Percentiles rank a stretch among this genome's conserved stretches.
phyloP scores from a whole-genome alignment of 129 eudicot genomes.

The Flaveria robusta region DNA sequence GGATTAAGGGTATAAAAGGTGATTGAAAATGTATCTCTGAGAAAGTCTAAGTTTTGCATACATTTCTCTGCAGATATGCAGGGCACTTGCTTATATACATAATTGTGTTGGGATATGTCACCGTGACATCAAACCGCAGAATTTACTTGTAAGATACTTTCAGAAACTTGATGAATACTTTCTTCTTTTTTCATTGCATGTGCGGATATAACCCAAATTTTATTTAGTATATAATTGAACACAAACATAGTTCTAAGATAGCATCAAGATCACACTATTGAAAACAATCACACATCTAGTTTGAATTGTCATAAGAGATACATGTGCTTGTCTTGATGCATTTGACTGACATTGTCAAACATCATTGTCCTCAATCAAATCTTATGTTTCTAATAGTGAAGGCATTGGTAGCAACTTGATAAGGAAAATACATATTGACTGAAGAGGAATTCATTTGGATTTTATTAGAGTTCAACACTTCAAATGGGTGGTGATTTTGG shows the following conservation, averaged over 20 bases:
- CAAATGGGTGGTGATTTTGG: background rate
- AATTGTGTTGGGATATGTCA: slow-evolving; percentile 91
- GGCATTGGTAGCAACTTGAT: background rate
- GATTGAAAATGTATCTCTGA: background rate
- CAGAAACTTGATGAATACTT: slow-evolving; percentile 11
- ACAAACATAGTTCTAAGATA: background rate
- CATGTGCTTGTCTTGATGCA: background rate
- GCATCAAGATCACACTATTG: background rate
- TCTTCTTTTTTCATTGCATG: slow-evolving; percentile 3
- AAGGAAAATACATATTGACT: background rate
- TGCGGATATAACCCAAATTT: background rate
- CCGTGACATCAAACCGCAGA: slow-evolving; percentile 99
- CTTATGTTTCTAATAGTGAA: background rate
- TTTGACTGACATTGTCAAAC: background rate
- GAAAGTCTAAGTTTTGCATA: slow-evolving; percentile 13
- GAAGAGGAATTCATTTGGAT: background rate
- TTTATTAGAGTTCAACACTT: background rate
- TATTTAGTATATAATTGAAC: background rate
- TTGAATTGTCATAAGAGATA: background rate
- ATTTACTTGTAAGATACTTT: slow-evolving; percentile 73
- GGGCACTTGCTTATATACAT: slow-evolving; percentile 96
- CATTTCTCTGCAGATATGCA: slow-evolving; percentile 78
- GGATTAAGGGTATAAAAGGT: background rate
- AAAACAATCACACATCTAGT: background rate
- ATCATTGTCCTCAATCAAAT: background rate